Conservation (phyloP, 805 yeast genomes). For the Ogataea polymorpha region DNA sequence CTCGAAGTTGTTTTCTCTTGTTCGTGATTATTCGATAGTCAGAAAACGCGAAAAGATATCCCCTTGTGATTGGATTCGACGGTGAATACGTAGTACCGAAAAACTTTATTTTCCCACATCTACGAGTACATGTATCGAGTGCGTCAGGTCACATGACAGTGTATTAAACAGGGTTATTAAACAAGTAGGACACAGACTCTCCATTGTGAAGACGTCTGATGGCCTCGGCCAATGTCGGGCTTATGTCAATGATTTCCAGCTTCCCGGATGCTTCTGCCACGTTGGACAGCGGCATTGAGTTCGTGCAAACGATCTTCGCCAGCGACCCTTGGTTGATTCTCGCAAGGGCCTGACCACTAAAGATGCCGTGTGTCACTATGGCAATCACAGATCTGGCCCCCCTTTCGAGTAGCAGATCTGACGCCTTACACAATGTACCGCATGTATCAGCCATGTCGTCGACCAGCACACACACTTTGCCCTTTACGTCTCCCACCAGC, state of each 20-base stretch:
- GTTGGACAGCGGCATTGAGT: constrained; percentile 82
- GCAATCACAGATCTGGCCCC: constrained; percentile 88
- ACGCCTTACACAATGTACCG: constrained; percentile 94
- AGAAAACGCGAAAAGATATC: no score
- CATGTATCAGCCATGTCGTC: constrained; percentile 99
- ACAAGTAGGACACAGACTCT: constrained; percentile 86
- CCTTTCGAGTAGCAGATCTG: constrained; percentile 75
- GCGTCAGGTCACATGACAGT: not conserved
- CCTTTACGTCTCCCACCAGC: constrained; percentile 87
- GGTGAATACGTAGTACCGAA: no score
- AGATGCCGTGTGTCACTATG: constrained; percentile 92
- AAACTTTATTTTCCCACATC: not conserved
- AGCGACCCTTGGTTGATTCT: constrained; percentile 67
- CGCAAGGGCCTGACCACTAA: constrained; percentile 78
- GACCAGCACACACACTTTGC: constrained; percentile 78
- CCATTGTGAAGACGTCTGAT: constrained; percentile 94
- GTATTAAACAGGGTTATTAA: constrained; percentile 52
- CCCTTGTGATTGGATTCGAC: not conserved
- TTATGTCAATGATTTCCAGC: constrained; percentile 78
- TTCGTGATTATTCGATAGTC: not conserved
- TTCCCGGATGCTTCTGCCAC: constrained; percentile 58
- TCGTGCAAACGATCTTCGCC: constrained; percentile 80
- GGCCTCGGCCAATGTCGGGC: constrained; percentile 88
- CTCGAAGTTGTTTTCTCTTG: not conserved
- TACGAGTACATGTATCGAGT: not conserved